Percentiles rank a stretch among this genome's conserved stretches.
Conservation (phyloP, 805 yeast species). For the Pichia kluyveri region DNA sequence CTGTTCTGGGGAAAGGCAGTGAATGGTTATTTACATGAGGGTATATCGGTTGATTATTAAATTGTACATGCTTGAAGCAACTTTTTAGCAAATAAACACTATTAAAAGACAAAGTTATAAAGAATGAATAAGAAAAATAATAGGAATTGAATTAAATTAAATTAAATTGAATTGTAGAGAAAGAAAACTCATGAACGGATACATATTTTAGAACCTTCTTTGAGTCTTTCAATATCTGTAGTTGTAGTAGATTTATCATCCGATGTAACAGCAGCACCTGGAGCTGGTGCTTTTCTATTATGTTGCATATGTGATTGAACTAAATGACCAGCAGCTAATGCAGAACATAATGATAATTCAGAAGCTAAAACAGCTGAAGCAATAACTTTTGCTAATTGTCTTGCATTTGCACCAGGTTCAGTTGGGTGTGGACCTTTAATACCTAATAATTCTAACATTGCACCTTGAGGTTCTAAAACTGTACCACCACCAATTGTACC, state of each 20-base stretch:
- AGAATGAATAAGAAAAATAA: background rate
- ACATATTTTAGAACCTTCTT: constrained; percentile 70
- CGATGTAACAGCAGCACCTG: constrained; percentile 20
- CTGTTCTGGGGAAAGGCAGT: background rate
- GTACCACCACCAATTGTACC: constrained; percentile 99
- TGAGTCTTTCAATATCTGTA: constrained; percentile 38
- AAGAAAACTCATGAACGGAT: constrained; percentile 41
- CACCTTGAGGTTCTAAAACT: constrained; percentile 90
- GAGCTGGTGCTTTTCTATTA: constrained; percentile 47
- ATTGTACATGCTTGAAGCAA: background rate
- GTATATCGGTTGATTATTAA: too few species aligned
- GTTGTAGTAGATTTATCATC: constrained; percentile 3
- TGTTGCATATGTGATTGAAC: constrained; percentile 97
- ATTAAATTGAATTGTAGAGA: background rate
- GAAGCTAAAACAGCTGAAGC: constrained; percentile 96
- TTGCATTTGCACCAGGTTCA: constrained; percentile 89
- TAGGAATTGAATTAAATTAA: background rate
- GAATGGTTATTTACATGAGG: too few species aligned
- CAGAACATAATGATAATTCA: constrained; percentile 88
- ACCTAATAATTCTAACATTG: constrained; percentile 90
- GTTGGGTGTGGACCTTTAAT: constrained; percentile 94
- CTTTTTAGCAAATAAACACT: background rate
- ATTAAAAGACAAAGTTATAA: background rate
- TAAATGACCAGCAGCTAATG: constrained; percentile 96
- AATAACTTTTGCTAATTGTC: constrained; percentile 84